Evolutionary conservation across 2,329 filamentous ascomycete genomes (phyloP), one percentile per base, ranked within the genome.

Genomic region (Colletotrichum nymphaeae): DNA sequence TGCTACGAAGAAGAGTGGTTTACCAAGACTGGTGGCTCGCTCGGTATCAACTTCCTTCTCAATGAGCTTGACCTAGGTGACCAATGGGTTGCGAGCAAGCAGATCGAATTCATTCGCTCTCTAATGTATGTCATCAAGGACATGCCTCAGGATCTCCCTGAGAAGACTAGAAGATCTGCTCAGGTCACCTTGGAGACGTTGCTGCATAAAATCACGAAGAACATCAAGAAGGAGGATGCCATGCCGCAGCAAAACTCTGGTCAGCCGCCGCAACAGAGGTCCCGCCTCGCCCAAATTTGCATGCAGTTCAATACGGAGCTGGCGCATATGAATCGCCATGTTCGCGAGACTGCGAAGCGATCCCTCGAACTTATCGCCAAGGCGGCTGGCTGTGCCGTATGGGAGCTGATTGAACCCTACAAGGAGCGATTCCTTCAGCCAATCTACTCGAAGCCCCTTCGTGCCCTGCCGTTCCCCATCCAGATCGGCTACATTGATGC

Each of bases 1-100:
- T 99, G 97, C 81, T 95, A 98, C 78, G 95, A 97, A 78, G 96
- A 99, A 81, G 97, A 99, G 78, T 99, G 97, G 97, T 99, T 98
- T 80, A 95, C 95, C 65, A 99, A 99, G 83, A 94, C 95, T 49
- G 97, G 96, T 62, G 97, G 97, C 52, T 95, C 94, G 67, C 85
- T 96, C 24, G 97, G 97, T 68, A 98, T 99, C 78, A 93, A 94
- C 78, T 92, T 97, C 69, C 86, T 99, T 71, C 92, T 96, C 37
- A 96, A 94, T 2, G 93, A 96, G 77, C 86, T 98, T 68, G 92
- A 96, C 66, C 88, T 99, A 59, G 95, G 95, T 55, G 94, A 97
- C 78, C 81, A 86, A 1, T 99, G 97, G 95, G 87, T 99, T 42
- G 88, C 91, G 24, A 90, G 92, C 14, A 93, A 95, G 77, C 95